Evolutionary conservation across 495 filamentous ascomycete species (phyloP).

Genomic region (Penicillium flavigenum): DNA sequence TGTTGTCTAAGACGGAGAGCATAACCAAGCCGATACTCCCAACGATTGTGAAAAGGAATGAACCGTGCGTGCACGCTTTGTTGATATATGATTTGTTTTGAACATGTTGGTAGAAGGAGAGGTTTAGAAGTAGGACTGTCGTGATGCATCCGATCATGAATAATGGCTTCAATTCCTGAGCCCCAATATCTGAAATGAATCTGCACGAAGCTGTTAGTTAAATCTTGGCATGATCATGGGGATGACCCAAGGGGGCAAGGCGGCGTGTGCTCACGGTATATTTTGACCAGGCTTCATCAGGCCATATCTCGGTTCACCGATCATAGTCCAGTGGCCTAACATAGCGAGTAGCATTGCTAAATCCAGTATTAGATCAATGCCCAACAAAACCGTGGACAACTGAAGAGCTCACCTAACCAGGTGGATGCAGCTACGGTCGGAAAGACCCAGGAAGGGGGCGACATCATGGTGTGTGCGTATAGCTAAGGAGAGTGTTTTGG

Average conservation of each 20-base stretch:
- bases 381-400: not conserved
- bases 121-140: constrained; percentile 20
- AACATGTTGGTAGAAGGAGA: constrained; percentile 25
- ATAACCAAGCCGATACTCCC: constrained; percentile 21
- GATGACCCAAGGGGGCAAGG: not conserved
- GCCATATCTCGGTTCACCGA: constrained; percentile 22
- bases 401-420: constrained; percentile 10
- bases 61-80: constrained; percentile 18
- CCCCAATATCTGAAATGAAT: constrained; percentile 26
- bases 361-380: not conserved
- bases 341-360: constrained; percentile 20
- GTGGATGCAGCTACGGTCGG: constrained; percentile 13
- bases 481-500: not conserved
- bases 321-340: constrained; percentile 21
- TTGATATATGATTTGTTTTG: constrained; percentile 20
- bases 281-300: constrained; percentile 25
- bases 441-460: constrained; percentile 13
- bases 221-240: not conserved
- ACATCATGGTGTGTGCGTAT: constrained; percentile 4
- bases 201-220: constrained; percentile 10
- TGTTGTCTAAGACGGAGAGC: constrained; percentile 23
- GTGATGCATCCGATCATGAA: constrained; percentile 22
- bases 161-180: constrained; percentile 21
- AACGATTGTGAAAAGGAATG: constrained; percentile 20
- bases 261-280: constrained; percentile 17